Evolutionary conservation across 495 filamentous ascomycete species (phyloP).

Genomic region (Penicillium manginii): DNA sequence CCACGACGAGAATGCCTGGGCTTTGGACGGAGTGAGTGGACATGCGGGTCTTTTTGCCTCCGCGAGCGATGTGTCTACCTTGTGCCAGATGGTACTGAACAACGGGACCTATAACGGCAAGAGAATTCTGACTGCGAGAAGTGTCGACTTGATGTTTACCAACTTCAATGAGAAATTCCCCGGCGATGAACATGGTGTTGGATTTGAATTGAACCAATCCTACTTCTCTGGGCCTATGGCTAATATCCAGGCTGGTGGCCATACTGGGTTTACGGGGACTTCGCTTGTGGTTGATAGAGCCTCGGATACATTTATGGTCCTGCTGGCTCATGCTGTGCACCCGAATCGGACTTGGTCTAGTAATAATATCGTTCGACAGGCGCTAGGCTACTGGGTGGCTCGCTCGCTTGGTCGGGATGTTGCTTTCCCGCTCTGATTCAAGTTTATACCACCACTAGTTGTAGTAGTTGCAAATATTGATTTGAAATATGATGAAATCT

Average conservation of each 20-base stretch:
- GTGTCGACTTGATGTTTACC: slow-evolving; percentile 30
- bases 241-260: slow-evolving; percentile 26
- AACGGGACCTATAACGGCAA: slow-evolving; percentile 31
- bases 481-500: neutral
- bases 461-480: neutral
- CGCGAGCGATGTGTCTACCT: slow-evolving; percentile 22
- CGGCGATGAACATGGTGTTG: slow-evolving; percentile 28
- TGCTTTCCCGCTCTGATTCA: slow-evolving; percentile 16
- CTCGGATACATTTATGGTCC: slow-evolving; percentile 28
- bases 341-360: slow-evolving; percentile 31
- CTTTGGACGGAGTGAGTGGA: slow-evolving; percentile 28
- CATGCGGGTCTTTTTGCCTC: slow-evolving; percentile 34
- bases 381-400: slow-evolving; percentile 31
- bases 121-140: slow-evolving; percentile 20
- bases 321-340: slow-evolving; percentile 28
- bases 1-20: slow-evolving; percentile 37
- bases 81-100: slow-evolving; percentile 38
- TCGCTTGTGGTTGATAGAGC: slow-evolving; percentile 26
- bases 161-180: slow-evolving; percentile 32
- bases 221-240: slow-evolving; percentile 33
- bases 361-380: slow-evolving; percentile 31
- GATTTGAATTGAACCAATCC: slow-evolving; percentile 33
- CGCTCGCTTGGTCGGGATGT: slow-evolving; percentile 27
- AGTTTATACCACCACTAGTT: neutral
- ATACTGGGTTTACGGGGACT: slow-evolving; percentile 34